Evolutionary conservation across 768 basidiomycete genomes (phyloP), one percentile per base, ranked within the genome.

Genomic region (Neoboletus subvelutipes): DNA sequence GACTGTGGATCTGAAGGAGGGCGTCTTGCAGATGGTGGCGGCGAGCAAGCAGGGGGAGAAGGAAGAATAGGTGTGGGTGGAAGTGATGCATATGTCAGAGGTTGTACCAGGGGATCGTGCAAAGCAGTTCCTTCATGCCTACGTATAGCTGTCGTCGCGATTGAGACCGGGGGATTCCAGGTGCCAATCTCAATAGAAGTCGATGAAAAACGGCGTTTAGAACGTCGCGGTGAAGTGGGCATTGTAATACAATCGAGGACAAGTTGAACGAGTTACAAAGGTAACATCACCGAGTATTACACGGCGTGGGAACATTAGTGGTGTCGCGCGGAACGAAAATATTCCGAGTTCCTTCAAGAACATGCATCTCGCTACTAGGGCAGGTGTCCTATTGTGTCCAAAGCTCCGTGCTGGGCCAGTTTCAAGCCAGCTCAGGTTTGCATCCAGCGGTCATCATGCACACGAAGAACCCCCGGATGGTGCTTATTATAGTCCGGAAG

Each of bases 21-120:
- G n/a, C 24, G 22, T n/a, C 59, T 48, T 39, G 50, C 51, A 15
- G 57, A 58, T 13, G 67, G 61, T 7, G 68, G 67, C 0, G 72
- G 70, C 17, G 71, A 69, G 39, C 39, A 12, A 24, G 65, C 45
- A 48, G 67, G 72, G 13, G 77, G 73, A 45, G 83, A 82, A 26
- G 79, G 73, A 20, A 79, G 74, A 49, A 87, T 84, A 13, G 89
- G 89, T 10, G 88, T 87, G 0, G 88, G 81, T 5, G 89, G 89
- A 41, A 91, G 78, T 0, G 89, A 91, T 6, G 87, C 80, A 64
- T 91, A 91, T 0, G 83, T 77, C 26, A 84, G 72, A 13, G 81
- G 82, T 48, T 73, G 70, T 18, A 41, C 33, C 4, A 50, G 45
- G 1, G 34, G 40, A 31, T 63, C 68, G 10, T 58, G 56, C 36